phyloP scores from a whole-genome alignment of 2,329 filamentous ascomycete genomes.

The Epichloe amarillans region DNA sequence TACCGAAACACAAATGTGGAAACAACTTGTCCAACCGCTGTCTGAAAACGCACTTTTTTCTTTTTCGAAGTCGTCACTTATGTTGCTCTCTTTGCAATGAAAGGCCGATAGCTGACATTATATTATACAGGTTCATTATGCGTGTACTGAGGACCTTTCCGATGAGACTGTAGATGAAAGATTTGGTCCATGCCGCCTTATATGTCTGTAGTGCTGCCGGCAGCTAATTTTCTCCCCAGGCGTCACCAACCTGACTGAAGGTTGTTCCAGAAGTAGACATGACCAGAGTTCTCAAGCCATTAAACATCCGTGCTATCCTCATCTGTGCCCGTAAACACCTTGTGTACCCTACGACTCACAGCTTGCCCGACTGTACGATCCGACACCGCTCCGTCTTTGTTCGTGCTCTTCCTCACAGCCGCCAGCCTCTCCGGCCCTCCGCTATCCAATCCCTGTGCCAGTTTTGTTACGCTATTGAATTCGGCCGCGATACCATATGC shows the following conservation, averaged over 20 bases:
- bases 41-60: constrained; percentile 38
- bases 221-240: background rate
- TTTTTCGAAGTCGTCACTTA: background rate
- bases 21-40: constrained; percentile 67
- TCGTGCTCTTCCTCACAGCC: constrained; percentile 42
- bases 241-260: too few relatives aligned
- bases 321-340: constrained; percentile 45
- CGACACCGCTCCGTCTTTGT: constrained; percentile 41
- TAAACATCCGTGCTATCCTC: constrained; percentile 41
- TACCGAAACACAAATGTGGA: constrained; percentile 63
- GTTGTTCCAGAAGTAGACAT: too few relatives aligned
- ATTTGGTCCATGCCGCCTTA: background rate
- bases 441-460: constrained; percentile 45
- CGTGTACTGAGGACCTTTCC: background rate
- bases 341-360: constrained; percentile 44
- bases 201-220: background rate
- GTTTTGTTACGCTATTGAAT: constrained; percentile 42
- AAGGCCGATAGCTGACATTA: constrained; percentile 1
- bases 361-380: constrained; percentile 43
- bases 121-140: background rate
- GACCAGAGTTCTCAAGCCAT: constrained; percentile 1
- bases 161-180: background rate
- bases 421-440: constrained; percentile 50
- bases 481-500: constrained; percentile 54
- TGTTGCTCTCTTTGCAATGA: background rate